These are phyloP conservation scores for Neofusicoccum ribis DNA, from an alignment of 2,329 filamentous ascomycete species.

Conservation along the genomic window DNA sequence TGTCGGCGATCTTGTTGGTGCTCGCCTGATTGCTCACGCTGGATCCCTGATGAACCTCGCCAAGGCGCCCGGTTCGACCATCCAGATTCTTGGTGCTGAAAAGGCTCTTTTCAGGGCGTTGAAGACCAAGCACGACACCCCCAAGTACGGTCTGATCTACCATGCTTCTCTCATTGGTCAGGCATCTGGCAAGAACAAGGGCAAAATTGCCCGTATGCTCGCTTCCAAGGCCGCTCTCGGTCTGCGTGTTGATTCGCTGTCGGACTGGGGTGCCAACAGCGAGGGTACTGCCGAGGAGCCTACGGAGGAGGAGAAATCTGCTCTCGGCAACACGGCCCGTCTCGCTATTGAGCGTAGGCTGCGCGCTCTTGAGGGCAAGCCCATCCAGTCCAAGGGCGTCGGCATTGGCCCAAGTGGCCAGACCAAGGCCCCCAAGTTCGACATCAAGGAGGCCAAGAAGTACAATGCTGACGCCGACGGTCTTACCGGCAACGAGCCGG, in stretches of 20 bases:
- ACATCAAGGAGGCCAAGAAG: constrained; percentile 87
- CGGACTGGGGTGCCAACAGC: constrained; percentile 64
- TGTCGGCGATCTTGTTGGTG: constrained; percentile 90
- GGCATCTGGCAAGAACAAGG: constrained; percentile 97
- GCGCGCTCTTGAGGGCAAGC: constrained; percentile 84
- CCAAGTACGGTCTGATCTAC: constrained; percentile 93
- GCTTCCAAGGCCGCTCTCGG: constrained; percentile 91
- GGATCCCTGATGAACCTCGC: constrained; percentile 93
- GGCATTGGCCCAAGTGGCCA: constrained; percentile 74
- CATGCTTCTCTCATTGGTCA: constrained; percentile 75
- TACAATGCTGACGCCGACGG: constrained; percentile 96
- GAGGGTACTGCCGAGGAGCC: constrained; percentile 47
- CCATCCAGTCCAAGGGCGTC: constrained; percentile 73
- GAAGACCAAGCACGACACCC: constrained; percentile 98
- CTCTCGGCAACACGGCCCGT: constrained; percentile 72
- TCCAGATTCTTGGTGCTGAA: constrained; percentile 97
- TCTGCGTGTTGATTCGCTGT: constrained; percentile 86
- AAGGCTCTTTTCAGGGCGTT: constrained; percentile 97
- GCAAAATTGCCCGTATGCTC: constrained; percentile 96
- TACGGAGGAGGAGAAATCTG: constrained; percentile 86
- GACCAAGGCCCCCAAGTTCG: constrained; percentile 66
- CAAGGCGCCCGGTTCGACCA: constrained; percentile 91
- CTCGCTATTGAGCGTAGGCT: constrained; percentile 75
- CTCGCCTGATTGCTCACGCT: constrained; percentile 89
- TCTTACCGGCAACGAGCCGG: constrained; percentile 67